Evolutionary conservation across 1,139 yeast species (phyloP).

Genomic region (Pneumocystis wakefieldiae): DNA sequence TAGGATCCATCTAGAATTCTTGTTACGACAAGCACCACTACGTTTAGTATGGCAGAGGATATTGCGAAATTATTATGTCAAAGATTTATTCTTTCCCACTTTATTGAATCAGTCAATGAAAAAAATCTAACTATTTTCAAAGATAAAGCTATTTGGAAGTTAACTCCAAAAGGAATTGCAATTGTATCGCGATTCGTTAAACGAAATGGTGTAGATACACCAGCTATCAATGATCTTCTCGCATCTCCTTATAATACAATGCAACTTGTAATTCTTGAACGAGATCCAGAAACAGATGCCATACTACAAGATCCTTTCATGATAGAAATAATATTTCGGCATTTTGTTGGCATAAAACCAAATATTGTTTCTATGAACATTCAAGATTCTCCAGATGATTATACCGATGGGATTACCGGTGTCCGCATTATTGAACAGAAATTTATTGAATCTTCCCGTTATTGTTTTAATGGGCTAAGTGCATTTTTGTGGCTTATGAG

Average conservation of each 20-base stretch:
- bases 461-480: constrained; percentile 52
- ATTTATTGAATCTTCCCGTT: constrained; percentile 28
- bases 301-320: constrained; percentile 51
- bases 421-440: constrained; percentile 13
- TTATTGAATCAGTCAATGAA: constrained; percentile 65
- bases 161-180: constrained; percentile 84
- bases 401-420: constrained; percentile 13
- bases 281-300: constrained; percentile 46
- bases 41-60: constrained; percentile 42
- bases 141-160: constrained; percentile 41
- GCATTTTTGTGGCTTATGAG: constrained; percentile 79
- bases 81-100: constrained; percentile 47
- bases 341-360: constrained; percentile 51
- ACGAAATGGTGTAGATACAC: constrained; percentile 37
- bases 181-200: constrained; percentile 46
- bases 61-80: constrained; percentile 38
- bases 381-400: constrained; percentile 13
- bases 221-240: constrained; percentile 33
- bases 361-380: constrained; percentile 52
- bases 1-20: constrained; percentile 21
- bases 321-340: constrained; percentile 47
- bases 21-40: constrained; percentile 38
- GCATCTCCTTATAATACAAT: constrained; percentile 50
- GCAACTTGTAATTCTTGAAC: constrained; percentile 53
- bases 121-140: constrained; percentile 43